Base-by-base conservation (phyloP, 164 flowering plant species). In the Stephania yunnanensis region DNA sequence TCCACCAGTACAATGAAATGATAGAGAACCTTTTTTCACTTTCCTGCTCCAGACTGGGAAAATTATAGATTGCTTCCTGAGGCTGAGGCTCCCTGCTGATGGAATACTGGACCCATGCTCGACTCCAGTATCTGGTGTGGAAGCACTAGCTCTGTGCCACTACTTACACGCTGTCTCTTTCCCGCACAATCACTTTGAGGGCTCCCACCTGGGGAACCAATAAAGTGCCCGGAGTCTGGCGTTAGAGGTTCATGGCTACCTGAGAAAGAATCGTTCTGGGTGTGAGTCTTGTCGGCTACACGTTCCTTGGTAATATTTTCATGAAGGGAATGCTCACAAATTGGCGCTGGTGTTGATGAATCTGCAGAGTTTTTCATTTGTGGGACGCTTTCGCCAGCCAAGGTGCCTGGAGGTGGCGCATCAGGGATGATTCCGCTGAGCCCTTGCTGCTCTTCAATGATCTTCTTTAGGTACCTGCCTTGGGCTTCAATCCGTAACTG, bases 401-500 rank as follows among this genome's bases (percentile, higher is more conserved):
- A 83, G 31, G 75, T 29, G 69, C 11, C 42, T 25, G 69, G 84
- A 25, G 84, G 70, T 2, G 53, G 77, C 52, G 73, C 84, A 58
- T 89, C 95, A 17, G 84, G 78, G 71, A 88, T 84, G 78, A 83
- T 89, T 73, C 91, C 95, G 82, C 91, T 80, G n/a, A 90, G 84
- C 50, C 91, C 83, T 48, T 95, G 97, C 78, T 95, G 98, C 84
- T 95, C 97, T 82, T 95, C 98, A 30, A 95, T 89, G 30, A 95
- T 95, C 83, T 91, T 95, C 85, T 95, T 90, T 74, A 95, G 86
- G 73, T 93, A 95, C 84, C 91, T 89, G 42, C 97, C 97, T 83
- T 95, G 98, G 45, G 98, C 98, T 87, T 95, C 98, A 46, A 95
- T 95, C 31, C 97, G 87, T 53, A 95, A 81, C 79, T 93, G 98